These are phyloP conservation scores for Xenoacremonium recifei DNA, from an alignment of 2,329 filamentous ascomycete species.

Conservation along the genomic window DNA sequence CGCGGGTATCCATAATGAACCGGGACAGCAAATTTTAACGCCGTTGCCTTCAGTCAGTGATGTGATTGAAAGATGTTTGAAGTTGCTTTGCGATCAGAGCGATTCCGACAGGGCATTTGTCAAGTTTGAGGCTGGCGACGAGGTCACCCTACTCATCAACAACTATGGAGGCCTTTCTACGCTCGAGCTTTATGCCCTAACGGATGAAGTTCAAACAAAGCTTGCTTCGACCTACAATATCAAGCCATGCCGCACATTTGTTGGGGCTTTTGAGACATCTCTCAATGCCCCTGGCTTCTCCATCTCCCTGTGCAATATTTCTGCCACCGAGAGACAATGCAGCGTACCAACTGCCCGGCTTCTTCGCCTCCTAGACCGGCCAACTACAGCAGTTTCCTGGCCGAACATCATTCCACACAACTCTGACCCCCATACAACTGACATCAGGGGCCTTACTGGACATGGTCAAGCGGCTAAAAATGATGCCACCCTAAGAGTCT, in stretches of 20 bases:
- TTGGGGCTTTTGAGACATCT: constrained; percentile 65
- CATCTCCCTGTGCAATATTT: constrained; percentile 44
- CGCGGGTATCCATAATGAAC: constrained; percentile 56
- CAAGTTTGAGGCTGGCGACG: constrained; percentile 40
- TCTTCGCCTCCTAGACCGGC: too few species aligned
- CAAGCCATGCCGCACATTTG: background rate
- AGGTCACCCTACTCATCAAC: constrained; percentile 53
- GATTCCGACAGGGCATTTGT: constrained; percentile 55
- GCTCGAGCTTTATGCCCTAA: constrained; percentile 54
- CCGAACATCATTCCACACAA: too few species aligned
- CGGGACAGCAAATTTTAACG: constrained; percentile 26
- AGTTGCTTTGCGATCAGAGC: constrained; percentile 47
- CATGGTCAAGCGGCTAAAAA: background rate
- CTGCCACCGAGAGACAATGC: constrained; percentile 39
- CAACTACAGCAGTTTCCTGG: too few species aligned
- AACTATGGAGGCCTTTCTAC: constrained; percentile 56
- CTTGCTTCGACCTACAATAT: constrained; percentile 23
- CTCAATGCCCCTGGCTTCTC: constrained; percentile 72
- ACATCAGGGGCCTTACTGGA: too few species aligned
- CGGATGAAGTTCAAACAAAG: constrained; percentile 49
- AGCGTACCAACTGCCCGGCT: background rate
- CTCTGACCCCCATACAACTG: too few species aligned
- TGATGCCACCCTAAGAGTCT: background rate
- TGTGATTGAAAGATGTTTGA: constrained; percentile 46
- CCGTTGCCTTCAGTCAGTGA: constrained; percentile 38